Evolutionary conservation across 495 filamentous ascomycete species (phyloP), one percentile per base, ranked within the genome.

Genomic region (Penicillium desertorum): DNA sequence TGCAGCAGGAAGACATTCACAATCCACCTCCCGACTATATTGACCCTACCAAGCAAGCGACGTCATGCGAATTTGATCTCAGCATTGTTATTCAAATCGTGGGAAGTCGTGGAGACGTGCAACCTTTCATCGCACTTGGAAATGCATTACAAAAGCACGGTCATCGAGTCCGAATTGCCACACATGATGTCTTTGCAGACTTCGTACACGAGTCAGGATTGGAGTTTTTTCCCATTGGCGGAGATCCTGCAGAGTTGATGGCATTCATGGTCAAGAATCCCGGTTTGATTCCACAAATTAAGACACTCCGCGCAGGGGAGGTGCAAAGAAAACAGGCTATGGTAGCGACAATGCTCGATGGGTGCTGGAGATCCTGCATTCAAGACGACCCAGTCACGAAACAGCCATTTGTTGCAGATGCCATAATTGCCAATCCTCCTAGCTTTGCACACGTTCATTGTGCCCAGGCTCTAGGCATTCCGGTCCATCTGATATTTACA

Each of bases 371-470:
- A 10, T 51, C 48, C 37, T 51, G 48, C 9, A 51, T 51, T 8
- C 20, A 51, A 16, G 32, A 36, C 25, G 48, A 39, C 5, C 48
- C 34, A n/a, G 10, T 39, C 62, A 12, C 19, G 5, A 16, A 51
- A 19, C 48, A 67, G 54, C 83, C 84, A 0, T 88, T 88, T 66
- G 76, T 87, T 5, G 86, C 86, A 1, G 82, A 88, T 56, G 82
- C 78, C 11, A 87, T 88, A 47, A 86, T 88, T 59, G 84, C 86
- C 1, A 88, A 87, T 65, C 85, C 86, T 2, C 83, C 83, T 2
- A 84, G 79, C 56, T 86, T 88, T 67, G 85, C 84, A 1, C 85
- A 88, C 74, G 62, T 87, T 0, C 84, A 87, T 62, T 85, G 81
- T 60, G 85, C 84, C 0, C 76, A 88, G 66, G 81, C 77, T 20